phyloP scores from a whole-genome alignment of 2,329 filamentous ascomycete genomes.

The Ophiocordyceps camponoti-floridani region DNA sequence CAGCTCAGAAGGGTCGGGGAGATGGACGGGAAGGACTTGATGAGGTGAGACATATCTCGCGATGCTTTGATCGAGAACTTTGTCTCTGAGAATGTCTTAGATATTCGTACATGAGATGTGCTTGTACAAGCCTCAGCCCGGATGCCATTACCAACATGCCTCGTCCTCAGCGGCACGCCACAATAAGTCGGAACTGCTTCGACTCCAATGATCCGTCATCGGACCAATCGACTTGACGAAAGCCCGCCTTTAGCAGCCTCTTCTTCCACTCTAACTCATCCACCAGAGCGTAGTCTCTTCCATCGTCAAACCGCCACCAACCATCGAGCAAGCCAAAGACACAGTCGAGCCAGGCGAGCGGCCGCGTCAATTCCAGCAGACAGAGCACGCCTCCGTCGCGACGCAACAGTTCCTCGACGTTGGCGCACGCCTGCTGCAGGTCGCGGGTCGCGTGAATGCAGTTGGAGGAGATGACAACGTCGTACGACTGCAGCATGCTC shows the following conservation, averaged over 20 bases:
- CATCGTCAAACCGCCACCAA: constrained; percentile 16
- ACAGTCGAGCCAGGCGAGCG: constrained; percentile 12
- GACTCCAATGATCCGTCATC: constrained; percentile 8
- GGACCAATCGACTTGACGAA: constrained; percentile 9
- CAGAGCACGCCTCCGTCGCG: constrained; percentile 10
- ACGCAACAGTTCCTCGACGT: constrained; percentile 9
- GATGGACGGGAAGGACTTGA: too few species aligned
- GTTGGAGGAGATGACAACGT: constrained; percentile 17
- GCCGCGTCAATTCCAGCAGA: constrained; percentile 12
- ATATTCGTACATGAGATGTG: too few species aligned
- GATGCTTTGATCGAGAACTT: too few species aligned
- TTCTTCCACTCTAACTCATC: constrained; percentile 7
- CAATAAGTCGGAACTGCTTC: constrained; percentile 9
- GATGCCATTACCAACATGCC: neutral
- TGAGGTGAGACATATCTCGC: too few species aligned
- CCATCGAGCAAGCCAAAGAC: constrained; percentile 17
- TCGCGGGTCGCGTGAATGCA: constrained; percentile 17
- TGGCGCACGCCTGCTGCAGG: constrained; percentile 6
- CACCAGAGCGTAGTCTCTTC: constrained; percentile 7
- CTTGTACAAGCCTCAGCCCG: too few species aligned
- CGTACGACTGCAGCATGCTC: constrained; percentile 5
- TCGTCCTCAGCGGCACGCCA: constrained; percentile 3
- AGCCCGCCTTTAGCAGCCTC: constrained; percentile 6
- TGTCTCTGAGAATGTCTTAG: too few species aligned
- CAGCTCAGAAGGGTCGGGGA: too few species aligned